phyloP scores from a whole-genome alignment of 2,329 filamentous ascomycete species.

The Thielaviopsis musarum region DNA sequence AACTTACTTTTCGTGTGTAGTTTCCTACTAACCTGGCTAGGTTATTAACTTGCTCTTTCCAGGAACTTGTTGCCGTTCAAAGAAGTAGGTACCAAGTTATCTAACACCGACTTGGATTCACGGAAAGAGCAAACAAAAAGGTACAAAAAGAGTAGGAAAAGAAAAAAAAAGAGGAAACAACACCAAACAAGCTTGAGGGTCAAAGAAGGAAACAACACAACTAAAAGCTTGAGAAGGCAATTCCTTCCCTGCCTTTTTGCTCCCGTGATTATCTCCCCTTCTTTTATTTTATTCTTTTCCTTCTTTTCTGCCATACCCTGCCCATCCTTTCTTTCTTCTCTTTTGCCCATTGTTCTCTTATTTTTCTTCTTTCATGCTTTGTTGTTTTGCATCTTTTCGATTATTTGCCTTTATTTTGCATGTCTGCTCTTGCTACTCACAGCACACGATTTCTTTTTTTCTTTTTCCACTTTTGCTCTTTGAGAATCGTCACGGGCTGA shows the following conservation, averaged over 20 bases:
- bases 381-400: neutral
- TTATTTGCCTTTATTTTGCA: neutral
- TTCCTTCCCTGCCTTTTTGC: neutral
- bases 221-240: no score
- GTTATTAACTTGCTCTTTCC: no score
- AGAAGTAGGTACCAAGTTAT: no score
- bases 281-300: no score
- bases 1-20: no score
- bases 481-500: neutral
- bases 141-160: neutral
- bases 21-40: no score
- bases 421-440: neutral
- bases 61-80: no score
- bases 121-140: no score
- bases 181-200: neutral
- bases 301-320: neutral
- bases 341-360: neutral
- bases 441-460: neutral
- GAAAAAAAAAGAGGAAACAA: neutral
- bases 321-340: neutral
- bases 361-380: neutral
- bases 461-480: neutral
- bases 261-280: no score
- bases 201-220: neutral
- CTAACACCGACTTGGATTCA: no score